Base-by-base conservation (phyloP, 257 asterid genomes). In the Orobanche coerulescens region DNA sequence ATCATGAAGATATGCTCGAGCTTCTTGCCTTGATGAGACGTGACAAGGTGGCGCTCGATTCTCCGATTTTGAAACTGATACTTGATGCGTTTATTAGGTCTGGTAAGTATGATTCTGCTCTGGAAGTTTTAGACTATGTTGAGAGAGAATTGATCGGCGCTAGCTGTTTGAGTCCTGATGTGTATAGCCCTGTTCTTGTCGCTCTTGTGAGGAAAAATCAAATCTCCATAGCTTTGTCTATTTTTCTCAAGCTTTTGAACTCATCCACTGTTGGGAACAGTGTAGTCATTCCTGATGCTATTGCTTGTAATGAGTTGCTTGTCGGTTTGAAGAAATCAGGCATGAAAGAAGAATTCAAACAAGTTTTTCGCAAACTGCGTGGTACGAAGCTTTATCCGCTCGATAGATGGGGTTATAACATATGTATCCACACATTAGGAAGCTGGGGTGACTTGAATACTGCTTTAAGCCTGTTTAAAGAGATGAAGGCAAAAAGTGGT, bases 251-350 rank as follows among this genome's bases (percentile, higher is more conserved):
- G 75, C 79, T 92, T 52, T 59, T 92, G 57, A 87, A 84, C 37
- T 78, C 75, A 48, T 22, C 61, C 36, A 30, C 62, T 6, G 22
- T 40, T 67, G 80, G 68, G 9, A 60, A 49, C 12, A 22, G 15
- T 3, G 13, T 53, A 28, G 78, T 67, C 16, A 66, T 72, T 65
- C 94, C 90, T 19, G 87, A 85, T 70, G 78, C 91, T 8, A 10
- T 88, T 69, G 86, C 95, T 11, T 88, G 98, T 73, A 92, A 92
- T 70, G 91, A 82, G 87, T 61, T 92, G 62, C 94, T 92, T 30
- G 86, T 80, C 65, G 94, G 91, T 20, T 94, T 92, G 30, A 87
- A 75, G 80, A 92, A 78, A 70, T 82, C 73, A 25, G 83, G 64
- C 28, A 81, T 86, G 98, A 82, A 69, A 70, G 90, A 72, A 26